Evolutionary conservation across 495 filamentous ascomycete species (phyloP), one percentile per base, ranked within the genome.

Genomic region (Stereocaulon alpinum): DNA sequence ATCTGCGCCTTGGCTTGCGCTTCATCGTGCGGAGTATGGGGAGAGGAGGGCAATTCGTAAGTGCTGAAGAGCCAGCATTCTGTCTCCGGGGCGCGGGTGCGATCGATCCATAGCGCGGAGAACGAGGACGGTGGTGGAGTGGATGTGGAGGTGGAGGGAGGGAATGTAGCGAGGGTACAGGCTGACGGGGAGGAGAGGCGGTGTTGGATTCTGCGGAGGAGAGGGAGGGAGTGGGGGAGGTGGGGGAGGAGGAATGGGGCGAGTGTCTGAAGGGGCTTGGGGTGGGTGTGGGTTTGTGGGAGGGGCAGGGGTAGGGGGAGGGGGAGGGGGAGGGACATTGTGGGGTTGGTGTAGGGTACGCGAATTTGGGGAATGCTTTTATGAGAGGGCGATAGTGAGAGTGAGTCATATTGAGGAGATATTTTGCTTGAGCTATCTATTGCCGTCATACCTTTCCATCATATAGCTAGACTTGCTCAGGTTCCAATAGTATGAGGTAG

Each of bases 11-110:
- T 20, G 6, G 57, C 48, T 44, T 55, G 4, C 5, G 0, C 18
- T 6, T 32, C 14, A 17, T 59, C 44, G 1, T 29, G 2, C 1
- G 44, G n/a, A 3, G 15, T 30, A n/a, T 37, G 34, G n/a, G 45
- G n/a, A 3, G 20, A 17, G 4, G 40, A 32, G 12, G 51, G 18
- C 3, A 49, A 32, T 56, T 86, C 84, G 1, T 81, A 63, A 20
- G 80, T 82, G 32, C 71, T 76, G 61, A 81, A 87, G 4, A 86
- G 29, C 75, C 80, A 78, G 15, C 82, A 71, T 62, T 86, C 77
- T 20, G 84, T 87, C 61, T 86, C 80, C 0, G 78, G 78, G 6
- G 73, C 76, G 11, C 74, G 66, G 37, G 74, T 74, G 29, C 85
- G 70, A 67, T 88, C 82, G 17, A 84, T 70, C 60, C 77, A 80